Evolutionary conservation across 2,329 filamentous ascomycete genomes (phyloP).

Genomic region (Colletotrichum sp.): DNA sequence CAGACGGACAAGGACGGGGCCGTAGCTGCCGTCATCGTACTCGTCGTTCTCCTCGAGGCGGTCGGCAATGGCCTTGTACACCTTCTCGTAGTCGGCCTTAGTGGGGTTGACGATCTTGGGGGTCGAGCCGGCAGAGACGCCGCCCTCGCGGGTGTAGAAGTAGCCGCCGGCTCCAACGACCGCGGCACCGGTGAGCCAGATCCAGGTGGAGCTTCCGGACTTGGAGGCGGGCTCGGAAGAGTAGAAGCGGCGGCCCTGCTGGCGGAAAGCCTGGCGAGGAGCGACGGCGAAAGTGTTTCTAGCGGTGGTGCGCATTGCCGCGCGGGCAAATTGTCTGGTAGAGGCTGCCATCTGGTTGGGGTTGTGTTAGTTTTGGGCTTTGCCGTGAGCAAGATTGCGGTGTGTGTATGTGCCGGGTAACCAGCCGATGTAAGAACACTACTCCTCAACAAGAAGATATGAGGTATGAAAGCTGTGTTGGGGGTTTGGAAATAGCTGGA

Average conservation of each 20-base stretch:
- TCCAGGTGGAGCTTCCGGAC: constrained; percentile 51
- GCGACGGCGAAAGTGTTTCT: constrained; percentile 65
- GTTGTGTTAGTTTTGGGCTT: neutral
- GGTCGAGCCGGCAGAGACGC: constrained; percentile 48
- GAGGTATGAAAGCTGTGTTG: neutral
- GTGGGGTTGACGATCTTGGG: constrained; percentile 68
- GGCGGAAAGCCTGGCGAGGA: constrained; percentile 73
- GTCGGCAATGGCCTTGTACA: constrained; percentile 86
- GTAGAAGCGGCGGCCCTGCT: constrained; percentile 79
- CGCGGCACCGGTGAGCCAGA: constrained; percentile 65
- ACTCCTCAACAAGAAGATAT: neutral
- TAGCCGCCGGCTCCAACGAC: constrained; percentile 67
- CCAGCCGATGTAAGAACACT: neutral
- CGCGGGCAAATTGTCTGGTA: constrained; percentile 56
- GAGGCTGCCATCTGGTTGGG: constrained; percentile 14
- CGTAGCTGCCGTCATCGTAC: constrained; percentile 96
- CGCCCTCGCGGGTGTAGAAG: constrained; percentile 68
- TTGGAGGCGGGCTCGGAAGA: constrained; percentile 68
- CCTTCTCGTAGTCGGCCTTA: constrained; percentile 90
- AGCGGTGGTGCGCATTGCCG: constrained; percentile 63
- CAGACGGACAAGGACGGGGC: constrained; percentile 86
- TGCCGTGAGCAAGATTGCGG: neutral
- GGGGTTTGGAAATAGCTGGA: neutral
- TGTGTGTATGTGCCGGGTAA: neutral
- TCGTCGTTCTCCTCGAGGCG: constrained; percentile 87